Evolutionary conservation across 2,329 filamentous ascomycete species (phyloP).

Genomic region (Coniosporium tulheliwenetii): DNA sequence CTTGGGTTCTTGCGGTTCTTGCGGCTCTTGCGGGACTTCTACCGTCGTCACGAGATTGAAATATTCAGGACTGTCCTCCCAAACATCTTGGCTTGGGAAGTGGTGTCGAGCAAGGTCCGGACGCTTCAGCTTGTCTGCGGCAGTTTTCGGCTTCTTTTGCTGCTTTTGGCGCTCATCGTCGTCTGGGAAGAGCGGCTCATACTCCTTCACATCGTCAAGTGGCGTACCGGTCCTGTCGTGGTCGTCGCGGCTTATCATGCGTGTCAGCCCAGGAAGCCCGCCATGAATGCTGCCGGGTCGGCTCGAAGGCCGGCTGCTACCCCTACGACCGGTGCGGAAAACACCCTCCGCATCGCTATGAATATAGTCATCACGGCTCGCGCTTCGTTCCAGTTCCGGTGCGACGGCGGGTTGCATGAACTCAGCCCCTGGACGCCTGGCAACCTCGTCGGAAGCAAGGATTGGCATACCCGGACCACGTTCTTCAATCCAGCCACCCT

Average conservation of each 20-base stretch:
- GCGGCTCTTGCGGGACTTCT: conserved; percentile 54
- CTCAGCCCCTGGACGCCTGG: conserved; percentile 53
- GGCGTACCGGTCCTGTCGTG: conserved; percentile 41
- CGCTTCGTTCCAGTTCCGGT: conserved; percentile 50
- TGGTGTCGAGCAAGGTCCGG: conserved; percentile 36
- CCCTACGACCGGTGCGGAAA: conserved; percentile 35
- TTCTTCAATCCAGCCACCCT: conserved; percentile 39
- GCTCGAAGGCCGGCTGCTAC: conserved; percentile 26
- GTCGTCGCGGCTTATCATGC: conserved; percentile 38
- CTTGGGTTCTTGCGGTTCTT: conserved; percentile 29
- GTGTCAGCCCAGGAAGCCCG: conserved; percentile 36
- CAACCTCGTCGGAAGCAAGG: conserved; percentile 73
- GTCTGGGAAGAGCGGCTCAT: conserved; percentile 81
- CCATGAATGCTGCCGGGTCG: conserved; percentile 44
- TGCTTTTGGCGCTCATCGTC: conserved; percentile 45
- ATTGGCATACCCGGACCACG: conserved; percentile 61
- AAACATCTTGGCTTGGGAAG: conserved; percentile 91
- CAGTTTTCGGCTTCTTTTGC: conserved; percentile 27
- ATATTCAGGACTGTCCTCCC: conserved; percentile 90
- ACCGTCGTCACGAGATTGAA: conserved; percentile 65
- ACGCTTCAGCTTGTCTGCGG: conserved; percentile 39
- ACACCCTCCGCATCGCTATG: conserved; percentile 21
- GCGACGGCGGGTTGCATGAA: conserved; percentile 67
- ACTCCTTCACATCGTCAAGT: conserved; percentile 79
- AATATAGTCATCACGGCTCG: conserved; percentile 35